Conservation (phyloP, 78 protist genomes). For the Protostelium mycophagum region DNA sequence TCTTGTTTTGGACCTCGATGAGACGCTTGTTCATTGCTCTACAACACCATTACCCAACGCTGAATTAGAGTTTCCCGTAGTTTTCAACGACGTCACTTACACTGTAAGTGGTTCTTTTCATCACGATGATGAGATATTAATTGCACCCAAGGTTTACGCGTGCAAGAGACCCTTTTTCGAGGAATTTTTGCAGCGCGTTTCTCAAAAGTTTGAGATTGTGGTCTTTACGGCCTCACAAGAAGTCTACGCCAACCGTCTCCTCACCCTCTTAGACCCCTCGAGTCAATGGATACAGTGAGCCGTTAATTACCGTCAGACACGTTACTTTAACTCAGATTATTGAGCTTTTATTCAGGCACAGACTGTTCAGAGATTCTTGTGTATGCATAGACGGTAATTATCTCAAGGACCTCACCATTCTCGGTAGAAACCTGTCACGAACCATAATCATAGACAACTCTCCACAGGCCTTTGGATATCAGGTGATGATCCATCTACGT, state of each 20-base stretch:
- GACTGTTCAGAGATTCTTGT: constrained; percentile 85
- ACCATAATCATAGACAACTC: constrained; percentile 84
- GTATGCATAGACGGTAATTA: constrained; percentile 72
- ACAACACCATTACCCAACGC: constrained; percentile 57
- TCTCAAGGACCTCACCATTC: constrained; percentile 81
- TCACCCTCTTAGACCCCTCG: constrained; percentile 76
- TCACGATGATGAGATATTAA: background rate
- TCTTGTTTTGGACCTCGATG: constrained; percentile 86
- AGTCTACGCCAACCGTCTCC: constrained; percentile 80
- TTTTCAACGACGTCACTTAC: constrained; percentile 39
- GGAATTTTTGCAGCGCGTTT: constrained; percentile 49
- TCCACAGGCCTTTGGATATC: constrained; percentile 87
- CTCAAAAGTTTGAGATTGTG: constrained; percentile 68
- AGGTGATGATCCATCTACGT: constrained; percentile 40
- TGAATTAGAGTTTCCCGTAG: constrained; percentile 40
- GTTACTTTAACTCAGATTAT: background rate
- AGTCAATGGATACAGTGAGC: constrained; percentile 30
- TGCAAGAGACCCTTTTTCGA: constrained; percentile 73
- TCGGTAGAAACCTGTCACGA: constrained; percentile 77
- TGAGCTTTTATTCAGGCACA: constrained; percentile 18
- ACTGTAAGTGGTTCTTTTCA: background rate
- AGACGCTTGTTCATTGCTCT: constrained; percentile 84
- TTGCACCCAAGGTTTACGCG: constrained; percentile 25
- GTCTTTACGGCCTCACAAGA: constrained; percentile 89
- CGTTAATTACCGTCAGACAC: background rate